Percentiles rank a stretch among this genome's conserved stretches.
phyloP scores from a whole-genome alignment of 78 protist species.

The Protostelium mycophagum region DNA sequence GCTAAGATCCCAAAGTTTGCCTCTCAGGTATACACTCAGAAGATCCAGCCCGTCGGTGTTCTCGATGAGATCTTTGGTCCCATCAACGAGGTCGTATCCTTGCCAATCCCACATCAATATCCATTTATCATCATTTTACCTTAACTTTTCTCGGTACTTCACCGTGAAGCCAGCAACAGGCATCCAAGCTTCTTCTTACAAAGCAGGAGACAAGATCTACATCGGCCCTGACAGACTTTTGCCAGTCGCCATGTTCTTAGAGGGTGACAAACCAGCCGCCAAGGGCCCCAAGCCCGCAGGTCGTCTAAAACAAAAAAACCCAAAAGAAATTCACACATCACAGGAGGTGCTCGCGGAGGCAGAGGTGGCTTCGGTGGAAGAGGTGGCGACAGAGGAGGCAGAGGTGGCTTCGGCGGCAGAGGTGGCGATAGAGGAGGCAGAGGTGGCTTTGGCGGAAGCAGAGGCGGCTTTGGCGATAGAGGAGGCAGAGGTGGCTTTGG shows the following conservation, averaged over 20 bases:
- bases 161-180: constrained; percentile 46
- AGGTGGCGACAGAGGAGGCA: neutral
- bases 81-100: constrained; percentile 22
- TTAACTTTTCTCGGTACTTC: constrained; percentile 12
- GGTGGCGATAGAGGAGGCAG: neutral
- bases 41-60: constrained; percentile 16
- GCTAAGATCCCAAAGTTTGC: constrained; percentile 49
- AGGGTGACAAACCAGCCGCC: constrained; percentile 46
- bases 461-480: neutral
- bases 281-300: neutral
- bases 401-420: neutral
- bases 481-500: neutral
- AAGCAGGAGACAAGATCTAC: constrained; percentile 31
- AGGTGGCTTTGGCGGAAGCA: neutral
- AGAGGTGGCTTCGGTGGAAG: neutral
- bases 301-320: too few relatives aligned
- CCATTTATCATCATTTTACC: neutral
- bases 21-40: constrained; percentile 17
- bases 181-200: constrained; percentile 50
- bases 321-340: neutral
- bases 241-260: constrained; percentile 24
- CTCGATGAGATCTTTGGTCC: constrained; percentile 57
- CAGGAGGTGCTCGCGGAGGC: neutral
- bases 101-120: neutral
- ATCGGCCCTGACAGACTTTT: constrained; percentile 21